phyloP scores from a whole-genome alignment of 2,329 filamentous ascomycete genomes.

The Alternaria sp. region DNA sequence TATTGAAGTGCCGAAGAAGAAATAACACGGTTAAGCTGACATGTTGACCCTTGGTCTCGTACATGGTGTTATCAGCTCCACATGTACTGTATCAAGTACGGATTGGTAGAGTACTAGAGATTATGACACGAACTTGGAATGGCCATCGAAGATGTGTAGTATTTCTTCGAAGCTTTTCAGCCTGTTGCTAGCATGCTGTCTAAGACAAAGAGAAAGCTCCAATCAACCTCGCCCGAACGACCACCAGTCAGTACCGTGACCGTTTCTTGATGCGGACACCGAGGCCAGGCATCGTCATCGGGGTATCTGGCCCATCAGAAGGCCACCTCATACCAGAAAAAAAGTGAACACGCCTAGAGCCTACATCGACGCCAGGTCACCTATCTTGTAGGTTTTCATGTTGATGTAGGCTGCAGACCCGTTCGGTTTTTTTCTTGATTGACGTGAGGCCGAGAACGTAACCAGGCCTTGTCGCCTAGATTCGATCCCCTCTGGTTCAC shows the following conservation, averaged over 20 bases:
- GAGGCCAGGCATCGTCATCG: no score
- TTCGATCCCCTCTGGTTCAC: rapidly evolving
- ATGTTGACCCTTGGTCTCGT: not conserved
- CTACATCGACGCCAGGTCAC: no score
- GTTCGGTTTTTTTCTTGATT: no score
- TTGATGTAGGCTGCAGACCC: no score
- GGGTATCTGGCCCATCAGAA: no score
- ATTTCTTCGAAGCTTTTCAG: no score
- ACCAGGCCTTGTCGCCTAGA: not conserved
- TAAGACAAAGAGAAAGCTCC: not conserved
- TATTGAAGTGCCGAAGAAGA: constrained; percentile 31
- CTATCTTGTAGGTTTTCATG: no score
- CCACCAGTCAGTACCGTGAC: rapidly evolving
- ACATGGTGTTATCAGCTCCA: not conserved
- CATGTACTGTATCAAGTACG: no score
- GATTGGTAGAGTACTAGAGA: not conserved
- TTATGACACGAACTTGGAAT: not conserved
- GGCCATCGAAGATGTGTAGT: not conserved
- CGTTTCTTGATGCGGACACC: no score
- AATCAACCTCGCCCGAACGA: not conserved
- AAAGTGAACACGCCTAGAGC: no score
- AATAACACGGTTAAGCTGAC: not conserved
- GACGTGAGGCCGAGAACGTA: rapidly evolving
- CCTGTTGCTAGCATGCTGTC: not conserved
- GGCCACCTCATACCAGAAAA: no score